Evolutionary conservation across 768 basidiomycete species (phyloP).

Genomic region (Collybia nuda): DNA sequence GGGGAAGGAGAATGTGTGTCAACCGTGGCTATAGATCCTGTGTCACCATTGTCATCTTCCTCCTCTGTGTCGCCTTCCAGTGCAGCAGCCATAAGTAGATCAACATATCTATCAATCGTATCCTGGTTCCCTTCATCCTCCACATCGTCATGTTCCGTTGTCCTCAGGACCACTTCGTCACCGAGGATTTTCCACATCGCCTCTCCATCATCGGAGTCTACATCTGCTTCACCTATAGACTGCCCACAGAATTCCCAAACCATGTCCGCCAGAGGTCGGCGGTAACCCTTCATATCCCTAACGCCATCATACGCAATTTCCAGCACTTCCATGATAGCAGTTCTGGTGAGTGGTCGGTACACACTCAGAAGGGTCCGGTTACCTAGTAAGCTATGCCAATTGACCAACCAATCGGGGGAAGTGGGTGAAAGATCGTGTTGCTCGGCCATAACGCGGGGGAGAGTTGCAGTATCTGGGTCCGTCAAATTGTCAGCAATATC

Average conservation of each 20-base stretch:
- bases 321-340: constrained; percentile 56
- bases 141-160: constrained; percentile 34
- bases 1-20: constrained; percentile 38
- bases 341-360: constrained; percentile 50
- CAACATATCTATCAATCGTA: constrained; percentile 29
- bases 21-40: constrained; percentile 34
- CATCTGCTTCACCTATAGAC: constrained; percentile 23
- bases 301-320: constrained; percentile 62
- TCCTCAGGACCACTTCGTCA: constrained; percentile 64
- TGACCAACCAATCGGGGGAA: constrained; percentile 66
- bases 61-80: constrained; percentile 31
- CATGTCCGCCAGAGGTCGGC: constrained; percentile 51
- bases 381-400: constrained; percentile 61
- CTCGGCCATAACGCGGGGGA: constrained; percentile 62
- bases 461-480: constrained; percentile 63
- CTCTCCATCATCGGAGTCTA: constrained; percentile 34
- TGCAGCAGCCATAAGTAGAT: constrained; percentile 41
- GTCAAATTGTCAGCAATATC: constrained; percentile 68
- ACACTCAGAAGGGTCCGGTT: constrained; percentile 43
- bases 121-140: constrained; percentile 18
- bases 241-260: constrained; percentile 46
- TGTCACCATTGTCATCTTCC: constrained; percentile 45
- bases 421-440: constrained; percentile 72
- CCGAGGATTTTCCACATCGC: constrained; percentile 61
- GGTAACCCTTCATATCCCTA: constrained; percentile 67